phyloP scores from a whole-genome alignment of 2,329 filamentous ascomycete genomes.

The Coleophoma cylindrospora region DNA sequence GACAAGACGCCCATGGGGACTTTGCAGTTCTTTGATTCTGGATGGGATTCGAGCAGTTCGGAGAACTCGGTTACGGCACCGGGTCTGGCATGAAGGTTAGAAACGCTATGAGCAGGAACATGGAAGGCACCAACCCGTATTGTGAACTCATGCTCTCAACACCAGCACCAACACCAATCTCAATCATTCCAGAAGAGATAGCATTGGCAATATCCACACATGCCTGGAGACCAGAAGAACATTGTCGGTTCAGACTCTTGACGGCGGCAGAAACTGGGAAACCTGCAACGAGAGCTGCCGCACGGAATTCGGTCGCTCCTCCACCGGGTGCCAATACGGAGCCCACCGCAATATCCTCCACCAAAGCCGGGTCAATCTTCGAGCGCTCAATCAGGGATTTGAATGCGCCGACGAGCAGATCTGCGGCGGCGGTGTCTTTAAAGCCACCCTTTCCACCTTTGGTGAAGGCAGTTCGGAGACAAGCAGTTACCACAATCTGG shows the following conservation, averaged over 20 bases:
- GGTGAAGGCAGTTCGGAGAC: slow-evolving; percentile 86
- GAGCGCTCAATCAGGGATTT: slow-evolving; percentile 78
- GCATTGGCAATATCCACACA: slow-evolving; percentile 93
- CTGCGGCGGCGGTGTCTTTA: slow-evolving; percentile 87
- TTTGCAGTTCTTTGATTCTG: slow-evolving; percentile 90
- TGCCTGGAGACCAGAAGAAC: slow-evolving; percentile 87
- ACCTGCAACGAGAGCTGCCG: slow-evolving; percentile 82
- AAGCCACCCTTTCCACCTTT: slow-evolving; percentile 91
- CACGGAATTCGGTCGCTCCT: slow-evolving; percentile 94
- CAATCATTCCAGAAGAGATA: slow-evolving; percentile 88
- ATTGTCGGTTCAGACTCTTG: slow-evolving; percentile 87
- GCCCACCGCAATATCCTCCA: slow-evolving; percentile 91
- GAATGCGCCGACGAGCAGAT: slow-evolving; percentile 81
- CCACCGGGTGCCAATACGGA: slow-evolving; percentile 88
- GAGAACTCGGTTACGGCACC: slow-evolving; percentile 89
- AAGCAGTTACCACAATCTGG: slow-evolving; percentile 84
- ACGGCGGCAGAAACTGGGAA: slow-evolving; percentile 85
- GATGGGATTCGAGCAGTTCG: slow-evolving; percentile 75
- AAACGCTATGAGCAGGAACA: not conserved
- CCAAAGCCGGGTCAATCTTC: slow-evolving; percentile 78
- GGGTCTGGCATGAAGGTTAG: slow-evolving; percentile 44
- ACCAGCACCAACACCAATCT: slow-evolving; percentile 87
- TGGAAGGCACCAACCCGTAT: slow-evolving; percentile 63
- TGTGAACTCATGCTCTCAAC: slow-evolving; percentile 95
- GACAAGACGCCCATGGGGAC: slow-evolving; percentile 94